phyloP scores from a whole-genome alignment of 441 rosid species.

The Biscutella auriculata region DNA sequence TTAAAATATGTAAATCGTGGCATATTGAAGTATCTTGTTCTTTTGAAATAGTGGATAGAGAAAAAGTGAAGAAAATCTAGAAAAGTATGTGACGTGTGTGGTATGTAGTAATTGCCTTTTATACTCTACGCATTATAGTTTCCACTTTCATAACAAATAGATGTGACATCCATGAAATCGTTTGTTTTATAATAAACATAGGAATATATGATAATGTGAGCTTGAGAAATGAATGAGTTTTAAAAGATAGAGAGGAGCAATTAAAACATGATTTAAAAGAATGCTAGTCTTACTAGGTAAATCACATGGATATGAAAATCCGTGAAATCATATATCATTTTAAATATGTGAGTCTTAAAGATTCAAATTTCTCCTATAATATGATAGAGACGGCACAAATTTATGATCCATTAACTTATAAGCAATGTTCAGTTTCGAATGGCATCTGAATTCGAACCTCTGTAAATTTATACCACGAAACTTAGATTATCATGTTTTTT shows the following conservation, averaged over 20 bases:
- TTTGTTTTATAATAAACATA: too few relatives aligned
- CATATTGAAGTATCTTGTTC: constrained; percentile 5
- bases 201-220: not conserved
- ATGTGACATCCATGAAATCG: too few relatives aligned
- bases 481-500: too few relatives aligned
- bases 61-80: constrained; percentile 13
- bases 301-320: too few relatives aligned
- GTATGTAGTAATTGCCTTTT: constrained; percentile 15
- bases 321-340: too few relatives aligned
- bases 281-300: not conserved
- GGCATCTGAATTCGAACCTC: too few relatives aligned
- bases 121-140: not conserved
- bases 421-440: too few relatives aligned
- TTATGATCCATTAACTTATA: too few relatives aligned
- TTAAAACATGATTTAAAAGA: not conserved
- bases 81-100: constrained; percentile 3
- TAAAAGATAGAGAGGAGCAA: not conserved
- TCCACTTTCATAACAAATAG: not conserved
- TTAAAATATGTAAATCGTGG: constrained; percentile 10
- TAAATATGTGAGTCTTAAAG: too few relatives aligned
- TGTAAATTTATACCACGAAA: too few relatives aligned
- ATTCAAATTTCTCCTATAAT: too few relatives aligned
- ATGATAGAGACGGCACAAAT: too few relatives aligned
- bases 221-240: not conserved
- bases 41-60: constrained; percentile 11